Conservation (phyloP, 768 basidiomycete species). For the Leccinum variicolor region DNA sequence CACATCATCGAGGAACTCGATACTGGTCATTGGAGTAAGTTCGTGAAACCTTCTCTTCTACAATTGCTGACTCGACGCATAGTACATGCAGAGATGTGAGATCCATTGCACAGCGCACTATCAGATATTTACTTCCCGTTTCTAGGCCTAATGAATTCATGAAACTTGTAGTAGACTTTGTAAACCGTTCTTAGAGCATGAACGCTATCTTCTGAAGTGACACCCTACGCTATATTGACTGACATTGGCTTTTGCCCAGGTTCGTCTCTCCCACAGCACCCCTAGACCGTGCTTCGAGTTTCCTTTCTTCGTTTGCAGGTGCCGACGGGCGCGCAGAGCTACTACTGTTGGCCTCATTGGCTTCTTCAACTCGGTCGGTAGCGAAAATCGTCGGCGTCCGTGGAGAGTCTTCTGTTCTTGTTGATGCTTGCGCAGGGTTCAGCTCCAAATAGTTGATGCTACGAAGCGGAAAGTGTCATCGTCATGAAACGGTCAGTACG, state of each 20-base stretch:
- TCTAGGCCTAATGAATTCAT: conserved; percentile 56
- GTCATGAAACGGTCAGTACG: not conserved
- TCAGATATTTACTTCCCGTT: not conserved
- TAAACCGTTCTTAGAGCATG: conserved; percentile 15
- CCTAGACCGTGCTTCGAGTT: not conserved
- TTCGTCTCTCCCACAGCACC: not conserved
- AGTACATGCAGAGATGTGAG: conserved; percentile 81
- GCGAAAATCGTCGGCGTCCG: conserved; percentile 13
- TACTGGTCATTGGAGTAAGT: conserved; percentile 84
- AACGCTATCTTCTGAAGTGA: not conserved
- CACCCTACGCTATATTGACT: not conserved
- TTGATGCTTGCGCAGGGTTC: conserved; percentile 31
- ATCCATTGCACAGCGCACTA: not conserved
- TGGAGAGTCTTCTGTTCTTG: conserved; percentile 26
- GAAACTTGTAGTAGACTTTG: conserved; percentile 32
- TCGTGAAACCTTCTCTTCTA: not conserved
- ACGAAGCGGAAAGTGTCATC: conserved; percentile 1
- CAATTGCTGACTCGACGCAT: conserved; percentile 4
- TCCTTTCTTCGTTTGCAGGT: not conserved
- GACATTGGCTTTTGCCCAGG: not conserved
- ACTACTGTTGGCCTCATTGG: conserved; percentile 2
- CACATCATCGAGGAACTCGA: conserved; percentile 62
- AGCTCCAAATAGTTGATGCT: conserved; percentile 29
- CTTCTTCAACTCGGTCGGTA: not conserved
- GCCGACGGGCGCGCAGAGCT: not conserved